Base-by-base conservation (phyloP, 129 eudicot species). In the Artemisia annua region DNA sequence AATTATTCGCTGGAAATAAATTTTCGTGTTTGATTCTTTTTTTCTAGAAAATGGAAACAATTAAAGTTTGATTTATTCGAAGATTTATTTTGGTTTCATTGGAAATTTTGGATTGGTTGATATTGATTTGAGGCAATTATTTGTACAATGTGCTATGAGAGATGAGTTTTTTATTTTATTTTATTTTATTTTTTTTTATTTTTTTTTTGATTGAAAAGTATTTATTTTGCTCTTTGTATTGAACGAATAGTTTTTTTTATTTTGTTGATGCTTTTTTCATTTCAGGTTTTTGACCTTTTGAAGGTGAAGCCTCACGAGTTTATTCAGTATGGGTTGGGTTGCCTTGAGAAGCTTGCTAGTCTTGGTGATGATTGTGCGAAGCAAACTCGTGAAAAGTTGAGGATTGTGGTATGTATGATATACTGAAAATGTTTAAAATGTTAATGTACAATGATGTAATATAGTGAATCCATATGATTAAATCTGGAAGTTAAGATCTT, bases 361-460 rank as follows among this genome's bases (percentile, higher is more conserved):
- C 82, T 80, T 75, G 99, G 97, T 51, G 99, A 95, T 76, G 35
- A 8, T 10, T 90, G 97, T 74, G 99, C 99, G 3, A 86, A 90
- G 63, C 85, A 74, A 78, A 86, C 83, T 22, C 99, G 99, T 28
- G 88, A 88, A 65, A 88, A 67, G 74, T 73, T 95, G 60, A 86
- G 97, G 74, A 73, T 95, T 73, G 97, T 95, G 97, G 99, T 94
- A 87, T 5, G 83, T 48, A 49, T 71, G 11, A 59, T 11, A 51
- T 69, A 30, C 6, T 67, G 12, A 20, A 28, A 4, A 28, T 0
- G 43, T 32, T 32, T 32, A 32, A 32, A 32, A 6, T 32, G 5
- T 61, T 9, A 49, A 26, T 49, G 50, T 30, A 19, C 4, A 5
- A 63, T 32, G 16, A 50, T 62, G 12, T 7, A 13, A 43, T 66